Evolutionary conservation across 495 filamentous ascomycete species (phyloP).

Genomic region (Trichoderma erinaceum): DNA sequence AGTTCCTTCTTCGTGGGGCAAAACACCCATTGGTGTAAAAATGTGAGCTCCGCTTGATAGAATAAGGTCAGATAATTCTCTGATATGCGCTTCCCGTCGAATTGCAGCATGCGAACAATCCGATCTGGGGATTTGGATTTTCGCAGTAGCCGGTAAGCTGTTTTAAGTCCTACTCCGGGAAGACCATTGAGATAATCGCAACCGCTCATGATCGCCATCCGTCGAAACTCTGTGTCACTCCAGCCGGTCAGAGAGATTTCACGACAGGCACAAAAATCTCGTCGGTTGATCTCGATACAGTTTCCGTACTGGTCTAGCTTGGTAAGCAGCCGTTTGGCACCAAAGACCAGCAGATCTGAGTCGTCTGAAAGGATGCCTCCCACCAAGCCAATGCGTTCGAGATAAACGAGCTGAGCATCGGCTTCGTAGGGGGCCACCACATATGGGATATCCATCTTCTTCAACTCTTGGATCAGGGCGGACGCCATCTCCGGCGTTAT

Average conservation of each 20-base stretch:
- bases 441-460: slow-evolving; percentile 70
- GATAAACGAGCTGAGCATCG: slow-evolving; percentile 89
- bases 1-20: slow-evolving; percentile 66
- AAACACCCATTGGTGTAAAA: slow-evolving; percentile 89
- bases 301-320: slow-evolving; percentile 93
- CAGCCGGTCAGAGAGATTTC: slow-evolving; percentile 87
- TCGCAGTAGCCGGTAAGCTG: slow-evolving; percentile 80
- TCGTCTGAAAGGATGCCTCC: slow-evolving; percentile 91
- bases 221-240: slow-evolving; percentile 84
- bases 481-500: slow-evolving; percentile 94
- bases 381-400: slow-evolving; percentile 78
- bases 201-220: slow-evolving; percentile 96
- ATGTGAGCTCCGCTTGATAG: slow-evolving; percentile 80
- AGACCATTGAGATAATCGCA: slow-evolving; percentile 91
- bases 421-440: slow-evolving; percentile 97
- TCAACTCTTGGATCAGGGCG: slow-evolving; percentile 85
- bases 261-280: slow-evolving; percentile 78
- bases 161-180: slow-evolving; percentile 82
- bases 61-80: slow-evolving; percentile 71
- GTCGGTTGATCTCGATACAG: slow-evolving; percentile 82
- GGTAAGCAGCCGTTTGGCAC: slow-evolving; percentile 80
- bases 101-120: slow-evolving; percentile 72
- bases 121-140: slow-evolving; percentile 83
- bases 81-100: slow-evolving; percentile 80
- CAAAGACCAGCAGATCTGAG: slow-evolving; percentile 94